A percentile compares a stretch with the other conserved stretches of the same genome.
Conservation (phyloP, 1,284 basidiomycete species). For the Rhodotorula sp. region DNA sequence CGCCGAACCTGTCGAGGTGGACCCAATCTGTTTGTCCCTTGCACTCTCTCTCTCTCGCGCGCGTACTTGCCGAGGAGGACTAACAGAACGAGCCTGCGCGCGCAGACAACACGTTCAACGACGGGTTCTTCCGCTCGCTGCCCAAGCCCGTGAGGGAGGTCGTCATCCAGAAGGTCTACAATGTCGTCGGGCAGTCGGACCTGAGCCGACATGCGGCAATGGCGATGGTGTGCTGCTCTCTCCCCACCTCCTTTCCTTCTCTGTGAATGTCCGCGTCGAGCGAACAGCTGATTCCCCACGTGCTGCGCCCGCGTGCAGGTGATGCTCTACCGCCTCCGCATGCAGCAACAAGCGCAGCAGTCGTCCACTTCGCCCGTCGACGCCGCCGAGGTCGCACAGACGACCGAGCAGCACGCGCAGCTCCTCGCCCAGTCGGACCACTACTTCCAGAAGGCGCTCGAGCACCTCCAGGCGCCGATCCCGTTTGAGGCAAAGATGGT, state of each 20-base stretch:
- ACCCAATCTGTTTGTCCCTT: not conserved
- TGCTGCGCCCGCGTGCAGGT: not conserved
- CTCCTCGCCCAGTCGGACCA: conserved; percentile 30
- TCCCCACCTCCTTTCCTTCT: not conserved
- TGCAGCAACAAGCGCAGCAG: conserved; percentile 10
- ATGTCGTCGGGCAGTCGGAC: conserved; percentile 25
- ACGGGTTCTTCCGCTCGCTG: conserved; percentile 36
- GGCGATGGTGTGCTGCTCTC: conserved; percentile 19
- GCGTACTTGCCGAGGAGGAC: no score
- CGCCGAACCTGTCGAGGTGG: not conserved
- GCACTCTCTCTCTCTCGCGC: not conserved
- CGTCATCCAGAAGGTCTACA: conserved; percentile 15
- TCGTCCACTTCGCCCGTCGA: not conserved
- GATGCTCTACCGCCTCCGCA: conserved; percentile 29
- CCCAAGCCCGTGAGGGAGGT: conserved; percentile 37
- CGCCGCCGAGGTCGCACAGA: not conserved
- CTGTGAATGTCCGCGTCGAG: not conserved
- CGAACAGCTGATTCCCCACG: no score
- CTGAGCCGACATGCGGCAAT: conserved; percentile 24
- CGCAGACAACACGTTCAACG: conserved; percentile 32
- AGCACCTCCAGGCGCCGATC: conserved; percentile 32
- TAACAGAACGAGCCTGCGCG: no score
- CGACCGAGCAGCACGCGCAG: conserved; percentile 15
- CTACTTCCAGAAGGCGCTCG: conserved; percentile 35
- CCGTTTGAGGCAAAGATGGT: conserved; percentile 38